phyloP scores from a whole-genome alignment of 2,329 filamentous ascomycete genomes.

The Elsinoe perseae region DNA sequence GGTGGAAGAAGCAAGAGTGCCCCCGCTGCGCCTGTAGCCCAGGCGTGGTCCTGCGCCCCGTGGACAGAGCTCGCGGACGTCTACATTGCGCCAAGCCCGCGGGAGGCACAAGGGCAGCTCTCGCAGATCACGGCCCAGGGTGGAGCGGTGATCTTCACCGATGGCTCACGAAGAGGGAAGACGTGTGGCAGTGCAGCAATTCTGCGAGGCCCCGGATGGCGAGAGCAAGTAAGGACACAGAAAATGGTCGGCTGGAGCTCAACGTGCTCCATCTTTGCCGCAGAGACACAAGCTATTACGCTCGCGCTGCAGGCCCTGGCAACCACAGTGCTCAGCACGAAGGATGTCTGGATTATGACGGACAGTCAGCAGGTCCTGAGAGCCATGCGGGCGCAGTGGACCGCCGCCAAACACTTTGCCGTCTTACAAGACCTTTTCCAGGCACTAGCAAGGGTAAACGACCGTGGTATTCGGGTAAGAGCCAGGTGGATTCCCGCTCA shows the following conservation, averaged over 20 bases:
- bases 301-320: neutral
- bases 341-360: neutral
- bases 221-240: neutral
- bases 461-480: neutral
- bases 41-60: no score
- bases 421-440: neutral
- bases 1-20: no score
- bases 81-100: neutral
- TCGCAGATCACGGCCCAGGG: neutral
- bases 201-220: neutral
- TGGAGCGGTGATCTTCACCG: neutral
- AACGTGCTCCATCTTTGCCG: neutral
- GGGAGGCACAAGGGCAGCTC: neutral
- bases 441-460: neutral
- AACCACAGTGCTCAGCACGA: neutral
- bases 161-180: neutral
- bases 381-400: neutral
- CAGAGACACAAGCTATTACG: neutral
- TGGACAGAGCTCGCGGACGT: neutral
- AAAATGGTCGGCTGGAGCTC: neutral
- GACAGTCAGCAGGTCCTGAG: neutral
- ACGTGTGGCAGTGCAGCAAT: neutral
- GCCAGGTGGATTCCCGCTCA: neutral
- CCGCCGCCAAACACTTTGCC: neutral
- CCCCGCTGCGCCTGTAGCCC: no score